Conservation (phyloP, 2,329 filamentous ascomycete species). For the Alternaria sp. region DNA sequence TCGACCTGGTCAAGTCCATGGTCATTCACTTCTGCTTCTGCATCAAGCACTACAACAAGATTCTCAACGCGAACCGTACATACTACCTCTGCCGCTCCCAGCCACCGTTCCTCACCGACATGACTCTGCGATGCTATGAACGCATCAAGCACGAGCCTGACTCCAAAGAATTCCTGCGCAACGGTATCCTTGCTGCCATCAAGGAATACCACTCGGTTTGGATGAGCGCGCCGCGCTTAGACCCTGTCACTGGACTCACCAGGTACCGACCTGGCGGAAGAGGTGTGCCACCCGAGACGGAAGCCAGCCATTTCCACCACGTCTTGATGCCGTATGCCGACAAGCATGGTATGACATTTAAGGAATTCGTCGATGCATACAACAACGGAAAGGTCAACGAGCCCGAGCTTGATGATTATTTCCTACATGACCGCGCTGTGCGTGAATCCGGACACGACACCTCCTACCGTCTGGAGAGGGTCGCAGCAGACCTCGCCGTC, state of each 20-base stretch:
- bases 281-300: constrained; percentile 90
- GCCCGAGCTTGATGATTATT: constrained; percentile 92
- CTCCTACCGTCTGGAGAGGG: constrained; percentile 86
- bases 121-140: constrained; percentile 92
- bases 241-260: constrained; percentile 78
- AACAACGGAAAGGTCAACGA: constrained; percentile 76
- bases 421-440: constrained; percentile 92
- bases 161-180: constrained; percentile 79
- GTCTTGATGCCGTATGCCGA: constrained; percentile 80
- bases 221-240: constrained; percentile 74
- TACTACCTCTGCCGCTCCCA: constrained; percentile 96
- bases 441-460: constrained; percentile 98
- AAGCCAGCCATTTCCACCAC: constrained; percentile 84
- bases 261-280: constrained; percentile 82
- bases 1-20: constrained; percentile 91
- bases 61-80: constrained; percentile 92
- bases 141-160: constrained; percentile 86
- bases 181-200: constrained; percentile 86
- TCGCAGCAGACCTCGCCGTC: constrained; percentile 82
- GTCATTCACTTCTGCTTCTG: constrained; percentile 97
- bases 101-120: constrained; percentile 95
- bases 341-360: constrained; percentile 81
- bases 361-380: constrained; percentile 87
- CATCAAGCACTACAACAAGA: constrained; percentile 98
- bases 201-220: constrained; percentile 95